Evolutionary conservation across 2,329 filamentous ascomycete species (phyloP).

Genomic region (Cytospora schulzeri): DNA sequence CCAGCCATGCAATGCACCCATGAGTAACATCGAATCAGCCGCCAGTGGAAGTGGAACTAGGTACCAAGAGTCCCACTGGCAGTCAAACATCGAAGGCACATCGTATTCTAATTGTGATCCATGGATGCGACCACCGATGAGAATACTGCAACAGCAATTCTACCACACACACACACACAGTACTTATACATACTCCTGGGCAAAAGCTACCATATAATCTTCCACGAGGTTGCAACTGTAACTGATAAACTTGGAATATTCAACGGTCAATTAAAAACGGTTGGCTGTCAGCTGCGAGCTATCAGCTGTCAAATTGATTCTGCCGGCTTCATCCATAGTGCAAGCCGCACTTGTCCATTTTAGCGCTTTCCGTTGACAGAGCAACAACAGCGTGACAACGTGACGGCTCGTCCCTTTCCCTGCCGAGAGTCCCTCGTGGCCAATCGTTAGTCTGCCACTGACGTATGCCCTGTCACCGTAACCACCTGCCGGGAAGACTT

Average conservation of each 20-base stretch:
- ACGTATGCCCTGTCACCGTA: not conserved
- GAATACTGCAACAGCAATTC: not conserved
- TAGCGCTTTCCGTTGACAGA: not conserved
- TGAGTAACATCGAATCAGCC: not conserved
- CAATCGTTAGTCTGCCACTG: not conserved
- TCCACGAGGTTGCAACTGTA: not conserved
- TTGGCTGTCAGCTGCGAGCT: not conserved
- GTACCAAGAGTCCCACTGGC: too few species aligned
- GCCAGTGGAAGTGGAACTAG: not conserved
- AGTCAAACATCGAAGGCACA: not conserved
- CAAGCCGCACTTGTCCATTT: not conserved
- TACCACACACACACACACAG: too few species aligned
- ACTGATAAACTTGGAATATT: not conserved
- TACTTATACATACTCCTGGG: too few species aligned
- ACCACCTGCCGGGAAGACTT: too few species aligned
- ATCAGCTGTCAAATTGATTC: not conserved
- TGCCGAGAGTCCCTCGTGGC: not conserved
- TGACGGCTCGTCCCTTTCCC: not conserved
- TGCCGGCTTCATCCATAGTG: not conserved
- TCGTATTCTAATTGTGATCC: slow-evolving; percentile 35
- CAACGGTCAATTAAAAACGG: not conserved
- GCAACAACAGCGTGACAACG: not conserved
- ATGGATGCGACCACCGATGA: slow-evolving; percentile 18
- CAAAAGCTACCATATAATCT: not conserved
- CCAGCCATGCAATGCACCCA: not conserved